Conservation (phyloP, 1,284 basidiomycete species). For the Rhizoctonia solani region DNA sequence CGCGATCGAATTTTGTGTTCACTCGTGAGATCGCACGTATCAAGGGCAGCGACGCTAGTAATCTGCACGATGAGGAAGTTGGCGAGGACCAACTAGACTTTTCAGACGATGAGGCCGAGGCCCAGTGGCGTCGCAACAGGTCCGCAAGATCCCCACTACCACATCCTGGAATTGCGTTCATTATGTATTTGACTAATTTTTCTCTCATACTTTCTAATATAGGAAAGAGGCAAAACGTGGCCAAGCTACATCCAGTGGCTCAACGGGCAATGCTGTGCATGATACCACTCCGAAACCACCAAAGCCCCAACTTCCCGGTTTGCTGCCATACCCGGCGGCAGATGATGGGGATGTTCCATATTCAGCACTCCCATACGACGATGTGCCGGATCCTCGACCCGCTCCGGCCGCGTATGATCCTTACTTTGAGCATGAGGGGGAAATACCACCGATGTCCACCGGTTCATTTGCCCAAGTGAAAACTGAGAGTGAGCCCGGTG, state of each 20-base stretch:
- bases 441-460: not conserved
- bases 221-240: constrained; percentile 27
- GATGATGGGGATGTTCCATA: constrained; percentile 31
- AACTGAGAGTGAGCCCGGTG: not conserved
- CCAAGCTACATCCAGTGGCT: constrained; percentile 7
- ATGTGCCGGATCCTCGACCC: constrained; percentile 23
- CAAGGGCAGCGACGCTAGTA: constrained; percentile 90
- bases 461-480: constrained; percentile 1
- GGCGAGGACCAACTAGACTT: constrained; percentile 85
- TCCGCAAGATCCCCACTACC: constrained; percentile 3
- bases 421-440: constrained; percentile 5
- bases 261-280: not conserved
- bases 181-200: not conserved
- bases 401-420: constrained; percentile 38
- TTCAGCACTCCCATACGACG: constrained; percentile 15
- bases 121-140: constrained; percentile 46
- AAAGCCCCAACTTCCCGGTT: not conserved
- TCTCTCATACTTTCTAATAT: not conserved
- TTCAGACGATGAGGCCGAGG: constrained; percentile 87
- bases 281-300: constrained; percentile 23
- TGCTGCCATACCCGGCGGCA: constrained; percentile 11
- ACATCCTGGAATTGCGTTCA: not conserved
- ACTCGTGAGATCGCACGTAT: constrained; percentile 63
- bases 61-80: constrained; percentile 87
- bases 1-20: constrained; percentile 77